These are phyloP conservation scores for Salvia sclarea DNA, from an alignment of 305 asterid species.

Conservation along the genomic window DNA sequence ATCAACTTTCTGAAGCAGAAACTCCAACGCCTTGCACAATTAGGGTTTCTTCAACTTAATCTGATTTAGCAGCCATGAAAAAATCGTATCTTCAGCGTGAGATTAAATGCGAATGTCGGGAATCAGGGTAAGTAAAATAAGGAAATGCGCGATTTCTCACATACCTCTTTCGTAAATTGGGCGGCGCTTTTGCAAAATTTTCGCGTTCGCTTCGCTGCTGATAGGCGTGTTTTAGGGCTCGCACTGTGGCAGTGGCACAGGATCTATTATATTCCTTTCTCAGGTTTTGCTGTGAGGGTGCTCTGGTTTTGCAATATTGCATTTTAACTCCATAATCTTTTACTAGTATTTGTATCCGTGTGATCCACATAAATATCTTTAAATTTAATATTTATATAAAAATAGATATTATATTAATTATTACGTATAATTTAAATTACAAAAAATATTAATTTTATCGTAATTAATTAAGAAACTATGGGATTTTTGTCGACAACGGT, in stretches of 20 bases:
- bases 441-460: no score
- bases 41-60: slow-evolving; percentile 26
- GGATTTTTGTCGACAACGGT: no score
- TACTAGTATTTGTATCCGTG: no score
- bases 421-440: no score
- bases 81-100: neutral
- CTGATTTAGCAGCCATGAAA: neutral
- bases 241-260: neutral
- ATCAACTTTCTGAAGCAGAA: slow-evolving; percentile 29
- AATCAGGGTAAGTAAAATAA: slow-evolving; percentile 8
- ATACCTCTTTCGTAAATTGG: slow-evolving; percentile 32
- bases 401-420: no score
- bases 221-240: slow-evolving; percentile 38
- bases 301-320: slow-evolving; percentile 15
- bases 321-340: slow-evolving; percentile 3
- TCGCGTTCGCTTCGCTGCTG: slow-evolving; percentile 9
- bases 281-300: slow-evolving; percentile 13
- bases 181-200: slow-evolving; percentile 30
- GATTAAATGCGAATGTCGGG: neutral
- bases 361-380: no score
- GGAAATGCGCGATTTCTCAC: slow-evolving; percentile 5
- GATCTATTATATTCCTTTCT: neutral
- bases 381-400: no score
- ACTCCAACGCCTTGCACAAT: slow-evolving; percentile 28
- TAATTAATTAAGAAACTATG: no score